Evolutionary conservation across 495 filamentous ascomycete genomes (phyloP), one percentile per base, ranked within the genome.

Genomic region (Neurospora sp.): DNA sequence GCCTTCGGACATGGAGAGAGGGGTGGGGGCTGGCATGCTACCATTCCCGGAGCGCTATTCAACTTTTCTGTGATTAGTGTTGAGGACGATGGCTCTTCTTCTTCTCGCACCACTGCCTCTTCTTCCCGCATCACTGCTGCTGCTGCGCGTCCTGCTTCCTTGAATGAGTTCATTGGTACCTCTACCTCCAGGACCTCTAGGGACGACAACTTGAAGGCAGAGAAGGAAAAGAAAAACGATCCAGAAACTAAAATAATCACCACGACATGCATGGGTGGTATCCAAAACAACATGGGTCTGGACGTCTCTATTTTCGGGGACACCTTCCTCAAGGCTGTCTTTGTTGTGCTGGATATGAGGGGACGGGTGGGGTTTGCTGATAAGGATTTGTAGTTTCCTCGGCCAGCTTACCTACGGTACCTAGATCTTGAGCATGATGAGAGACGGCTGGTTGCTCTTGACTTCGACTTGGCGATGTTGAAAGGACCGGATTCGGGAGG

Each of bases 331-430:
- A 93, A 93, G 85, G 86, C 85, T 4, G 83, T 91, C n/a, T 93
- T 92, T 79, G 89, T 89, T 69, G 87, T 93, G 44, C 93, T 93
- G 78, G 92, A 94, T 78, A 85, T 91, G 42, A 90, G 86, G 42
- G 89, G 89, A 72, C 85, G 85, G 39, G 88, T 94, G 75, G 92
- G 92, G 16, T 88, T 88, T 72, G 90, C 91, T 66, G 82, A 87
- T 74, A 88, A 91, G 74, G 72, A 75, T 4, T 69, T 83, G 59
- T 39, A 39, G 9, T 27, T 14, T 35, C 7, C 12, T 35, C 27
- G 1, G 27, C 1, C 1, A 66, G 54, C 54, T 66, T 42, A 14
- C 39, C 23, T 27, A 27, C n/a, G n/a, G 27, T 23, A 35, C 31
- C 31, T 35, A 27, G 6, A 5, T 66, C 14, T 66, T 2, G 20